Percentiles rank a stretch among this genome's conserved stretches.
phyloP scores from a whole-genome alignment of 805 yeast species.

The Komagataella ulmi region DNA sequence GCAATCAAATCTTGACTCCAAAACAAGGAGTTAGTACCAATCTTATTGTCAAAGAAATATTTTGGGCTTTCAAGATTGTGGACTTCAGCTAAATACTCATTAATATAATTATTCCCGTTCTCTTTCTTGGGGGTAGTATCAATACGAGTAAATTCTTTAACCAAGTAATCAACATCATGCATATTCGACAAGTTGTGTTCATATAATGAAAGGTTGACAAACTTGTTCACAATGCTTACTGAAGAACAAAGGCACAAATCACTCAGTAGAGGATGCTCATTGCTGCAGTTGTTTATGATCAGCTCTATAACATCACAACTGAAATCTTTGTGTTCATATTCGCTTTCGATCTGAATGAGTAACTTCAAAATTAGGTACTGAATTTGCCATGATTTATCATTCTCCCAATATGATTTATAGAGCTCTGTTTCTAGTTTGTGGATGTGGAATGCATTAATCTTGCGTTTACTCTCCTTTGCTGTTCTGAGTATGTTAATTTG shows the following conservation, averaged over 20 bases:
- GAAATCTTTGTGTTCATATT: conserved; percentile 31
- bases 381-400: conserved; percentile 42
- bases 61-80: conserved; percentile 28
- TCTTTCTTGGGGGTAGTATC: conserved; percentile 24
- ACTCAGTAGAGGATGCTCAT: conserved; percentile 6
- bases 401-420: conserved; percentile 5
- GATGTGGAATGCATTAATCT: conserved; percentile 24
- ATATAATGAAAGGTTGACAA: conserved; percentile 28
- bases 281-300: conserved; percentile 32
- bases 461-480: conserved; percentile 53
- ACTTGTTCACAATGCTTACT: conserved; percentile 23
- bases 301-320: conserved; percentile 25
- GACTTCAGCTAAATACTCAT: conserved; percentile 37
- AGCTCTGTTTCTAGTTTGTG: conserved; percentile 25
- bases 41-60: conserved; percentile 44
- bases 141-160: conserved; percentile 24
- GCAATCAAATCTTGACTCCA: conserved; percentile 53
- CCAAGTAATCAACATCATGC: conserved; percentile 21
- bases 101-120: conserved; percentile 18
- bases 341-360: conserved; percentile 33
- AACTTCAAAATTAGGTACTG: conserved; percentile 33
- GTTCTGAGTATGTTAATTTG: conserved; percentile 44
- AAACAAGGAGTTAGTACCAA: conserved; percentile 55
- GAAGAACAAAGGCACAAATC: neutral
- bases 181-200: conserved; percentile 33